phyloP scores from a whole-genome alignment of 352 stramenopile genomes.

The Blastocystis sp. region DNA sequence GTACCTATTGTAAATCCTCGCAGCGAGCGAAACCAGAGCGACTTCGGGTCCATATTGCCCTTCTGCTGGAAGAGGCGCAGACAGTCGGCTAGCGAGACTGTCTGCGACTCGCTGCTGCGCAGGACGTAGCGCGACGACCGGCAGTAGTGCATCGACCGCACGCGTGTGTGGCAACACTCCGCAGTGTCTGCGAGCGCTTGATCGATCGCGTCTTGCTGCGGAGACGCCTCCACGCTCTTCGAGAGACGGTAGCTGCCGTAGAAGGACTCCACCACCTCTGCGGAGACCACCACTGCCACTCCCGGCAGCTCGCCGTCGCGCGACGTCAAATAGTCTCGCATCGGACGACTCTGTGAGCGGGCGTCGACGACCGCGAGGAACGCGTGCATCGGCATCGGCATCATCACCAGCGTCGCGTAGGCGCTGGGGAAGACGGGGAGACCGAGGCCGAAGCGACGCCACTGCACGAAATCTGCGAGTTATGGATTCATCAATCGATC shows the following conservation, averaged over 20 bases:
- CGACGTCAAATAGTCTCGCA: not conserved
- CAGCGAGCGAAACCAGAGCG: not conserved
- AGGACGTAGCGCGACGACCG: not conserved
- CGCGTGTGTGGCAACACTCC: not conserved
- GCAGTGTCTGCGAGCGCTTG: not conserved
- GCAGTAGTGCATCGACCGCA: conserved; percentile 36
- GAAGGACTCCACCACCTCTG: too few species aligned
- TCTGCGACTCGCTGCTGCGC: not conserved
- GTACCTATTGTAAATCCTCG: not conserved
- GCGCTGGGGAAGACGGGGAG: not conserved
- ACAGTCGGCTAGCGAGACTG: not conserved
- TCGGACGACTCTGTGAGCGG: not conserved
- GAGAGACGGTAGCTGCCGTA: too few species aligned
- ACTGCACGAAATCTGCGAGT: too few species aligned
- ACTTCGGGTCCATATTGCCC: not conserved
- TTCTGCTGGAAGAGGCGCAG: conserved; percentile 12
- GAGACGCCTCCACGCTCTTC: too few species aligned
- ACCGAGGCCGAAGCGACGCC: not conserved
- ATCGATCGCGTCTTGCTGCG: not conserved
- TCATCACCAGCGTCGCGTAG: not conserved
- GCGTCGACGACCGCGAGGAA: not conserved
- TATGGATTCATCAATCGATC: too few species aligned
- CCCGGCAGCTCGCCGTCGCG: not conserved
- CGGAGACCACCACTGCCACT: too few species aligned
- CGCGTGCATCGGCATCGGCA: not conserved